Base-by-base conservation (phyloP, 345 rosid genomes). In the Brassica rapa region DNA sequence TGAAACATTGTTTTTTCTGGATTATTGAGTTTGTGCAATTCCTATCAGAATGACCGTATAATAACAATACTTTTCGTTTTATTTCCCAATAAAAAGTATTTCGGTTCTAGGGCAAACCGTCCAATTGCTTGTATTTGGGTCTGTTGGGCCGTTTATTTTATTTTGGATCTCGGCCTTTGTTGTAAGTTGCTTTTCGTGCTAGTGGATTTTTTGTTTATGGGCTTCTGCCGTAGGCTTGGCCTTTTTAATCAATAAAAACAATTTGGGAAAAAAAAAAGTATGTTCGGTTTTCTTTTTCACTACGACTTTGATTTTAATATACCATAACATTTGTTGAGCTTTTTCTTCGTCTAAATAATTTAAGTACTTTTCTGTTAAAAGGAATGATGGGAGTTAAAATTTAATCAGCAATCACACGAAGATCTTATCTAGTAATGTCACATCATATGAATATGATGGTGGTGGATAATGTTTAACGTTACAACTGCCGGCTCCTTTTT, bases 391-490 rank as follows among this genome's bases (percentile, higher is more conserved):
- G 56, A 67, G 27, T 60, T 72, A 24, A 24, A 4, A 11, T 60
- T 60, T 60, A 72, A 8, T n/a, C 43, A 71, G 43, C 12, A 27
- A 78, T 19, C 5, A 41, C 43, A 71, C 1, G 62, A 32, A 49
- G 15, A 67, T 72, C 64, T 49, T 72, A 79, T 79, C 77, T 72
- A 15, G 1, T 67, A 37, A 73, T 74, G 82, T 80, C 78, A 74
- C 71, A 74, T 80, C 79, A 80, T 62, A 61, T 49, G 63, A 79
- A n/a, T n/a, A 61, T 72, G 77, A 72, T 73, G 14, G 65, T 55
- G 51, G 62, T 77, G 71, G 69, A 49, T 62, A 73, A 73, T 68
- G 82, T 73, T 61, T 72, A 78, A 79, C 68, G 78, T 79, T 79
- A 73, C 69, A 79, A 79, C 82, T 53, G 66, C 82, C 53, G 23